Evolutionary conservation across 164 flowering plant species (phyloP).

Genomic region (Magnolia sinica): DNA sequence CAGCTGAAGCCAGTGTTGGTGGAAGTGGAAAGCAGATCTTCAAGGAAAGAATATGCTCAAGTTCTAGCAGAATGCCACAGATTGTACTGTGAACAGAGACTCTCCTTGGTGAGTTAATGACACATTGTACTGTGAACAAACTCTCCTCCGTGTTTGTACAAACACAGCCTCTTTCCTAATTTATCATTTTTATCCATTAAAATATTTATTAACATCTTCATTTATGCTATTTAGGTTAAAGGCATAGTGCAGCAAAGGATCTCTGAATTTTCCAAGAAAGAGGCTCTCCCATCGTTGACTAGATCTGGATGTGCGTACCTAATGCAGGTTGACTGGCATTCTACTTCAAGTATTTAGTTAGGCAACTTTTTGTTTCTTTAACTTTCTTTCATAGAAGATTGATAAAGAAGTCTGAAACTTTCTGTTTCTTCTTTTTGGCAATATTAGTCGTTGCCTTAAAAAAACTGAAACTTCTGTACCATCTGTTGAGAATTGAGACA

Average conservation of each 20-base stretch:
- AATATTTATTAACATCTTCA: neutral
- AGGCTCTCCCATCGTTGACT: conserved; percentile 83
- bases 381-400: neutral
- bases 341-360: neutral
- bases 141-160: conserved; percentile 33
- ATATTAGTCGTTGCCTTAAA: too few species aligned
- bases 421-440: neutral
- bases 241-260: conserved; percentile 84
- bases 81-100: conserved; percentile 92
- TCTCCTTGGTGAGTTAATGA: conserved; percentile 63
- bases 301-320: conserved; percentile 97
- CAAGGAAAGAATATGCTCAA: conserved; percentile 85
- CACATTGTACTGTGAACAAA: conserved; percentile 82
- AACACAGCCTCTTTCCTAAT: neutral
- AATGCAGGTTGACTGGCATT: conserved; percentile 66
- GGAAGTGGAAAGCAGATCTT: conserved; percentile 88
- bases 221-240: conserved; percentile 33
- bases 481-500: too few species aligned
- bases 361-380: neutral
- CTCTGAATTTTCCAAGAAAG: conserved; percentile 89
- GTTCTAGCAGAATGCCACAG: conserved; percentile 88
- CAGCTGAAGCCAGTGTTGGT: conserved; percentile 84
- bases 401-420: neutral
- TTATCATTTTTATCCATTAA: neutral
- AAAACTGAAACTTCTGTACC: too few species aligned